Conservation (phyloP, 768 basidiomycete species). For the Tricholoma saponaceum region DNA sequence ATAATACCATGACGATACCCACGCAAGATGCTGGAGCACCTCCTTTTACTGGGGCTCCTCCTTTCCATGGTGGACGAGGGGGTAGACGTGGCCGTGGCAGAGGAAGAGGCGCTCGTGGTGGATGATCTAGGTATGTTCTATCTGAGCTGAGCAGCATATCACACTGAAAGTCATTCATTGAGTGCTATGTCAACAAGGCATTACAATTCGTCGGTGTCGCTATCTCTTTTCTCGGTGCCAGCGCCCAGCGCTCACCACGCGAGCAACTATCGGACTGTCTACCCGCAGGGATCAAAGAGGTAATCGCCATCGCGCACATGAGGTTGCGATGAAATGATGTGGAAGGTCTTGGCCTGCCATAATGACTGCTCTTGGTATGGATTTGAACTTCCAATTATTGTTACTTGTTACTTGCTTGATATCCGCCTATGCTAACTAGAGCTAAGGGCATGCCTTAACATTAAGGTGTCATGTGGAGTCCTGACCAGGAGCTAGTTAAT, state of each 20-base stretch:
- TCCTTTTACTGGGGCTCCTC: neutral
- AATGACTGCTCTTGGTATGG: neutral
- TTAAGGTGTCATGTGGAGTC: neutral
- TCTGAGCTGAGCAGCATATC: neutral
- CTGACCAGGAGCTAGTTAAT: neutral
- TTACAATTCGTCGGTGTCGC: neutral
- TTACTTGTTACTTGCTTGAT: no score
- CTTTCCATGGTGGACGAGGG: slow-evolving; percentile 6
- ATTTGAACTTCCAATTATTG: neutral
- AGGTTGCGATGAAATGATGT: neutral
- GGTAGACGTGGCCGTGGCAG: slow-evolving; percentile 13
- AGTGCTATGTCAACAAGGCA: neutral
- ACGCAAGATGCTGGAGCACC: neutral
- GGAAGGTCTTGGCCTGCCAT: neutral
- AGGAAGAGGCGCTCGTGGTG: slow-evolving; percentile 12
- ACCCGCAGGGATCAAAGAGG: neutral
- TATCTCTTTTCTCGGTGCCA: neutral
- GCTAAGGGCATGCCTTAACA: no score
- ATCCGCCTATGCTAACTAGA: no score
- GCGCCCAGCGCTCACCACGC: neutral
- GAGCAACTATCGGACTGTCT: neutral
- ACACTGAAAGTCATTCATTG: neutral
- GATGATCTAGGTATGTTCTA: neutral
- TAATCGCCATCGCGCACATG: neutral
- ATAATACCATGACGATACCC: neutral